Conservation (phyloP, 1,284 basidiomycete species). For the Moniliella sp. region DNA sequence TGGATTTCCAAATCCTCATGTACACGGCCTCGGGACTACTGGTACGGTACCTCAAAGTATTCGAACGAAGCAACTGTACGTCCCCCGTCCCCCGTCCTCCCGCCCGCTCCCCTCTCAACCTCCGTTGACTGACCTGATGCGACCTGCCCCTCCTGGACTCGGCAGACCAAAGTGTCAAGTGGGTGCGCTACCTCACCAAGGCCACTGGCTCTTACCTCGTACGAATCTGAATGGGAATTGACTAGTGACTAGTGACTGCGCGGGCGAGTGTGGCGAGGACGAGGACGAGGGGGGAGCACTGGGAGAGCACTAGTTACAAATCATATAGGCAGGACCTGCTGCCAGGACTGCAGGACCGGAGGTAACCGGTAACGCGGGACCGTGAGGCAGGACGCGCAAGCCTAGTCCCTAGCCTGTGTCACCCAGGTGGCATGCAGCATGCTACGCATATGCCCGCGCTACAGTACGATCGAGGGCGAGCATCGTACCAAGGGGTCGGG, state of each 20-base stretch:
- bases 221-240: constrained; percentile 9
- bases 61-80: constrained; percentile 63
- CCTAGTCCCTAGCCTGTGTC: no score
- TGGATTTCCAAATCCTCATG: constrained; percentile 96
- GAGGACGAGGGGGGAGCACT: not conserved
- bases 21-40: constrained; percentile 85
- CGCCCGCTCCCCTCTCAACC: not conserved
- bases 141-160: not conserved
- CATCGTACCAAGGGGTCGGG: no score
- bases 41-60: constrained; percentile 90
- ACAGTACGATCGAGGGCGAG: no score
- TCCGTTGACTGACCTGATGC: not conserved
- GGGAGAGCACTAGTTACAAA: not conserved
- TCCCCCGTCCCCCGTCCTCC: not conserved
- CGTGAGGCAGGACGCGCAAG: not conserved
- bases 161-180: constrained; percentile 4
- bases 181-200: constrained; percentile 24
- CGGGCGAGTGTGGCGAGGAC: no score
- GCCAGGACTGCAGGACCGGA: not conserved
- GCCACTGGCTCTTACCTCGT: constrained; percentile 20
- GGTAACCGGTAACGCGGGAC: not conserved
- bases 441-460: no score
- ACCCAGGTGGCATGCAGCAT: no score
- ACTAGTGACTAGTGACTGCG: no score
- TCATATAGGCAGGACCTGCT: not conserved